These are phyloP conservation scores for Solanum sitiens DNA, from an alignment of 257 asterid species.

Conservation along the genomic window DNA sequence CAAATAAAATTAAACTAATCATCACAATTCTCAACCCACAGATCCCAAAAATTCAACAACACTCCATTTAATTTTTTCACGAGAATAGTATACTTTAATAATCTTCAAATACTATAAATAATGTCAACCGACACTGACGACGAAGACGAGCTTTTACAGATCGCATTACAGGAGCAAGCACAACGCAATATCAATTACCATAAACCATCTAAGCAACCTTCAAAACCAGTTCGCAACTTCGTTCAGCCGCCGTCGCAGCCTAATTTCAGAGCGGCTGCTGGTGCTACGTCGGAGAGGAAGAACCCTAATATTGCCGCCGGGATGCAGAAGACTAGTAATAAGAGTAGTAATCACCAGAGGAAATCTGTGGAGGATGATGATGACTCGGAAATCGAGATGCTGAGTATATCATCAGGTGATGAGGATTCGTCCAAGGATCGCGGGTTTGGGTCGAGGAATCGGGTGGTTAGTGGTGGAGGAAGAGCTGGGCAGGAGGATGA, in stretches of 20 bases:
- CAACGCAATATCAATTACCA: constrained; percentile 68
- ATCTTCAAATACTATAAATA: background rate
- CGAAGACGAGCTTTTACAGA: constrained; percentile 95
- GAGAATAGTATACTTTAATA: background rate
- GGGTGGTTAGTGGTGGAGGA: constrained; percentile 24
- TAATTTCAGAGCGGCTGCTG: background rate
- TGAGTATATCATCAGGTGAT: constrained; percentile 96
- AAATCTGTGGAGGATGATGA: constrained; percentile 66
- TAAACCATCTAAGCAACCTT: constrained; percentile 10
- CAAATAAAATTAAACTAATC: background rate
- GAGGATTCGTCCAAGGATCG: constrained; percentile 64
- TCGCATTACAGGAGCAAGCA: constrained; percentile 86
- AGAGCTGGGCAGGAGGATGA: constrained; percentile 50
- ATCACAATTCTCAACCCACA: background rate
- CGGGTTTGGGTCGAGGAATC: constrained; percentile 13
- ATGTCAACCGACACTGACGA: constrained; percentile 77
- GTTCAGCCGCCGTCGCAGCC: background rate
- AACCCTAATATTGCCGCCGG: constrained; percentile 6
- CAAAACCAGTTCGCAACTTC: constrained; percentile 51
- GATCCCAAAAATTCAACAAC: background rate
- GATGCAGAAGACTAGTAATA: constrained; percentile 22
- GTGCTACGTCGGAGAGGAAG: constrained; percentile 11
- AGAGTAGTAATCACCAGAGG: constrained; percentile 12
- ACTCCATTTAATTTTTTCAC: background rate
- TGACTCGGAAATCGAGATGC: constrained; percentile 94